Evolutionary conservation across 768 basidiomycete genomes (phyloP), one percentile per base, ranked within the genome.

Genomic region (Trametes maxima): DNA sequence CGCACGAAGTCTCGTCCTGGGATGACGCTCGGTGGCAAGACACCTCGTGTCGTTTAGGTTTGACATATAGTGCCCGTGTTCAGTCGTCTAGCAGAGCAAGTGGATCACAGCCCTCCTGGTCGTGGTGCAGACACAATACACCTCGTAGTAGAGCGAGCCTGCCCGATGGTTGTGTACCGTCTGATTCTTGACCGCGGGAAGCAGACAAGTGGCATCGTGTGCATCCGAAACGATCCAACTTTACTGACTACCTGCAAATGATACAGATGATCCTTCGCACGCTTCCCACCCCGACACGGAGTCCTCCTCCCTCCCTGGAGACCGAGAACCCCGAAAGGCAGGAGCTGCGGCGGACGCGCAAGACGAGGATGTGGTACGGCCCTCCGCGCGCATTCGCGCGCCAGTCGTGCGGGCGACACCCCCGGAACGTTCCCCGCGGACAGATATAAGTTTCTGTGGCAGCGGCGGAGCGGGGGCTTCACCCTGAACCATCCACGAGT

Each of bases 361-460:
- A 14, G 21, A 49, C 56, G 56, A 49, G 16, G 46, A 17, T 48
- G 12, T 24, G 56, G 56, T 57, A 48, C 19, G 16, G 16, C 56
- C 46, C 56, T 21, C 33, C 24, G 17, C n/a, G 8, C 33, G 2
- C 25, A 22, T 6, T 40, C 46, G 17, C 46, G 46, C 46, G 56
- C 56, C 46, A 42, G 46, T 5, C 11, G 16, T 28, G 19, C 22
- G 47, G 46, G 49, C 28, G 37, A 47, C 46, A 48, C 36, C 19
- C 25, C 21, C 45, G 28, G 35, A 7, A 54, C 35, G 25, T 12
- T 10, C 54, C n/a, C 44, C 37, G 35, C 43, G 16, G 54, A 45
- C 43, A 55, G 28, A 55, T 45, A 55, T n/a, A 55, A 46, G 44
- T 44, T 45, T 55, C 17, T 43, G 43, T 19, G 54, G 11, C 54